phyloP scores from a whole-genome alignment of 2,329 filamentous ascomycete species.

The Fusarium dimerum region DNA sequence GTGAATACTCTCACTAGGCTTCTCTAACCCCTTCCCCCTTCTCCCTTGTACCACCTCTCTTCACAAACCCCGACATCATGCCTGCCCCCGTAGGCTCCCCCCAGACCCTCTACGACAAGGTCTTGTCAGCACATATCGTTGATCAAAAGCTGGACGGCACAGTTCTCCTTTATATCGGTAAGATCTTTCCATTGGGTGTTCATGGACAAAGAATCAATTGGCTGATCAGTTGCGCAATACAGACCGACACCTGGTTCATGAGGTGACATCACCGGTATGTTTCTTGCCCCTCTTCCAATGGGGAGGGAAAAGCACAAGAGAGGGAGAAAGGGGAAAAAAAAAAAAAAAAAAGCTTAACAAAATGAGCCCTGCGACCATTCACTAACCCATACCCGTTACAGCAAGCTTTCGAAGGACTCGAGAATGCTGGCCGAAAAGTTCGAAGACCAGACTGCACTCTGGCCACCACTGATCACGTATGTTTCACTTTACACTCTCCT shows the following conservation, averaged over 20 bases:
- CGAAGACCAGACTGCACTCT: conserved; percentile 95
- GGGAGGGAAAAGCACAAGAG: too few relatives aligned
- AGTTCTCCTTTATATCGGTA: conserved; percentile 89
- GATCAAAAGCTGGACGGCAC: conserved; percentile 95
- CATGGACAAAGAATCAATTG: not conserved
- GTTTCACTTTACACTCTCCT: conserved; percentile 33
- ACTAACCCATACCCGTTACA: conserved; percentile 37
- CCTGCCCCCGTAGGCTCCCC: conserved; percentile 71
- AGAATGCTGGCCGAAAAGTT: conserved; percentile 84
- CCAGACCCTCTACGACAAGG: conserved; percentile 95
- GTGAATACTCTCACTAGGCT: not conserved
- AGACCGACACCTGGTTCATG: conserved; percentile 96
- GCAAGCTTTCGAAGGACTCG: conserved; percentile 97
- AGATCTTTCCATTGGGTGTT: conserved; percentile 24
- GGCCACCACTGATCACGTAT: conserved; percentile 93
- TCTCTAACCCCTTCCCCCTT: not conserved
- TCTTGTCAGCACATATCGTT: conserved; percentile 91
- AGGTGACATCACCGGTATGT: conserved; percentile 92
- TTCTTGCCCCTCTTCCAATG: conserved; percentile 7
- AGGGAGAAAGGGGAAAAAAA: too few relatives aligned
- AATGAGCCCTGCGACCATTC: conserved; percentile 8
- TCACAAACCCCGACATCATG: conserved; percentile 58
- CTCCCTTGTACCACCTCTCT: not conserved
- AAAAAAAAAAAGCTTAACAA: conserved; percentile 1
- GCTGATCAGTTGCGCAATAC: conserved; percentile 13